These are phyloP conservation scores for Trametes elegans DNA, from an alignment of 768 basidiomycete species.

Conservation along the genomic window DNA sequence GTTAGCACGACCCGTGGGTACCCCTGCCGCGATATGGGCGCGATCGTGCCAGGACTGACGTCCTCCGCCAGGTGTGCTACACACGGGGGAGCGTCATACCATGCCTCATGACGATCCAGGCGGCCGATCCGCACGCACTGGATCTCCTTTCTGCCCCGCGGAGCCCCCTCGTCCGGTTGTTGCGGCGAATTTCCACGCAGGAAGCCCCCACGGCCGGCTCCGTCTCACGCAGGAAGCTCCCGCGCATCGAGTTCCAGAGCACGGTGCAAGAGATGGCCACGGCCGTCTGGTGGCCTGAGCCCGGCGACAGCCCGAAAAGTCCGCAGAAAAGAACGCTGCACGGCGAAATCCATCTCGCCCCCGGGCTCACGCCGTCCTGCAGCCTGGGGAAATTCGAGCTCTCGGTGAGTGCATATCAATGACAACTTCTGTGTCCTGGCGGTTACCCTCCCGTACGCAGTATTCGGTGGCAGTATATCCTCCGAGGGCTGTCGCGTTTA, in stretches of 20 bases:
- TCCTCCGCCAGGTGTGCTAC: constrained; percentile 19
- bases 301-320: background rate
- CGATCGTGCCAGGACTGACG: background rate
- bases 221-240: background rate
- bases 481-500: constrained; percentile 17
- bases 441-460: background rate
- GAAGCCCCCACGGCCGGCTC: background rate
- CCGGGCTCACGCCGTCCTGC: constrained; percentile 17
- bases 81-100: constrained; percentile 24
- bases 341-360: constrained; percentile 22
- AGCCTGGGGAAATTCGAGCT: constrained; percentile 20
- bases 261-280: constrained; percentile 8
- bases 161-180: constrained; percentile 18
- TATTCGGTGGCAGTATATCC: constrained; percentile 8
- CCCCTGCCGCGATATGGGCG: background rate
- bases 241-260: constrained; percentile 11
- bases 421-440: too few species aligned
- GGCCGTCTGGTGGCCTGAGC: constrained; percentile 17
- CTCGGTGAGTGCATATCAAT: constrained; percentile 10
- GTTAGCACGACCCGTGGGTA: constrained; percentile 19
- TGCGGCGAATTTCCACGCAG: constrained; percentile 12
- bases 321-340: constrained; percentile 7
- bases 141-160: constrained; percentile 22
- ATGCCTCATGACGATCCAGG: constrained; percentile 15
- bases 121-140: constrained; percentile 23